Percentiles rank a stretch among this genome's conserved stretches.
Evolutionary conservation across 2,329 filamentous ascomycete genomes (phyloP).

Genomic region (Ceratocystis variospora): DNA sequence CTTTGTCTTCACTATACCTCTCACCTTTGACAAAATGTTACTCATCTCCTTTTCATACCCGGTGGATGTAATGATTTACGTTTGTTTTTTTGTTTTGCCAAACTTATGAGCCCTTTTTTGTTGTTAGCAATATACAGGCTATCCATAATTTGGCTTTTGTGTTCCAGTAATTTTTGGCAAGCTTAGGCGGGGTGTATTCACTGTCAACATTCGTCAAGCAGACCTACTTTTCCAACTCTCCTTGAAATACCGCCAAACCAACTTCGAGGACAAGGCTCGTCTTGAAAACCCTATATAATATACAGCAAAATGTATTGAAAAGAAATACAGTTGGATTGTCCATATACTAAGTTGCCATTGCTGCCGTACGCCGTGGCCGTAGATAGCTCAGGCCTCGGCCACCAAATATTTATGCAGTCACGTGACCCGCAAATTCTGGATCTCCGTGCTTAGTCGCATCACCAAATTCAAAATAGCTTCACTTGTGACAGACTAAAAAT

Average conservation of each 20-base stretch:
- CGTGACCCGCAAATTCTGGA: slow-evolving; percentile 15
- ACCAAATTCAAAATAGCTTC: slow-evolving; percentile 18
- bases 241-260: no score
- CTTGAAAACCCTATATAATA: no score
- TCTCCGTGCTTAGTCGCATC: slow-evolving; percentile 10
- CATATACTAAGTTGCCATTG: not conserved
- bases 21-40: not conserved
- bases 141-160: no score
- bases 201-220: no score
- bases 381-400: not conserved
- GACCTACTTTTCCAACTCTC: no score
- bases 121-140: no score
- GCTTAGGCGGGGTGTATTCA: no score
- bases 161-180: no score
- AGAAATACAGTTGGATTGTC: no score
- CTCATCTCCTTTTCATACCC: not conserved
- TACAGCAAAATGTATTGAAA: no score
- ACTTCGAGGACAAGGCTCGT: no score
- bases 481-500: slow-evolving; percentile 9
- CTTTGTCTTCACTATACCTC: not conserved
- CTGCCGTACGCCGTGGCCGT: no score
- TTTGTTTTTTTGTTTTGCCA: not conserved
- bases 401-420: slow-evolving; percentile 5
- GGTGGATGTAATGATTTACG: not conserved
- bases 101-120: not conserved